A percentile compares a stretch with the other conserved stretches of the same genome.
These are phyloP conservation scores for Lodderomyces margitis DNA, from an alignment of 1,139 yeast genomes.

Conservation along the genomic window DNA sequence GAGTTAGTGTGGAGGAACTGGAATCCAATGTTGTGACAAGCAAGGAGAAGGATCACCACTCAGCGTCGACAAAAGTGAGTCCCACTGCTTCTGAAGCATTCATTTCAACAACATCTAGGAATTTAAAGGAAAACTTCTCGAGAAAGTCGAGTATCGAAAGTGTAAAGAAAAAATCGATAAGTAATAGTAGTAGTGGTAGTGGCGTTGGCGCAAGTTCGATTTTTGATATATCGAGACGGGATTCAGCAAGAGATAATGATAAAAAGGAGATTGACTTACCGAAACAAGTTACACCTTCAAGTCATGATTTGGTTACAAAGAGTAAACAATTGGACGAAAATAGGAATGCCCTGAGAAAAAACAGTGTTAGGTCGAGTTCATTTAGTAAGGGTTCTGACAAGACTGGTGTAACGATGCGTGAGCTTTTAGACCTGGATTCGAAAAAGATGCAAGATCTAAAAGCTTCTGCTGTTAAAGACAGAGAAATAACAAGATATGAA, in stretches of 20 bases:
- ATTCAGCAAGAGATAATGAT: slow-evolving; percentile 4
- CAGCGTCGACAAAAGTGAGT: background rate
- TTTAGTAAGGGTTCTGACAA: background rate
- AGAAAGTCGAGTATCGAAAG: slow-evolving; percentile 6
- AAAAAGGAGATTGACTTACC: background rate
- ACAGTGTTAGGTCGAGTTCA: background rate
- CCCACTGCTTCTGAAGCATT: background rate
- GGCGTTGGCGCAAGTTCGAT: background rate
- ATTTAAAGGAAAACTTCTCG: background rate
- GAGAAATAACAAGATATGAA: no score
- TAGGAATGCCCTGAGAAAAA: background rate
- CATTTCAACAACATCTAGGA: background rate
- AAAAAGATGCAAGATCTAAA: no score
- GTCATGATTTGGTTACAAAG: background rate
- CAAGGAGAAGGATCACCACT: background rate
- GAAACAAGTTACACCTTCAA: background rate
- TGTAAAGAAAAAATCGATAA: background rate
- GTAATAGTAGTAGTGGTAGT: background rate
- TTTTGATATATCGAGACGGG: slow-evolving; percentile 2
- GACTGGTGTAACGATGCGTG: background rate
- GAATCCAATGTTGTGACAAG: background rate
- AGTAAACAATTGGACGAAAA: background rate
- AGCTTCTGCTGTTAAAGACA: no score
- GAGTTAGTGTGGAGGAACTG: background rate
- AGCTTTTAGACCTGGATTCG: no score